Percentiles rank a stretch among this genome's conserved stretches.
Conservation (phyloP, 257 asterid species). For the Nyctanthes arbortristis region DNA sequence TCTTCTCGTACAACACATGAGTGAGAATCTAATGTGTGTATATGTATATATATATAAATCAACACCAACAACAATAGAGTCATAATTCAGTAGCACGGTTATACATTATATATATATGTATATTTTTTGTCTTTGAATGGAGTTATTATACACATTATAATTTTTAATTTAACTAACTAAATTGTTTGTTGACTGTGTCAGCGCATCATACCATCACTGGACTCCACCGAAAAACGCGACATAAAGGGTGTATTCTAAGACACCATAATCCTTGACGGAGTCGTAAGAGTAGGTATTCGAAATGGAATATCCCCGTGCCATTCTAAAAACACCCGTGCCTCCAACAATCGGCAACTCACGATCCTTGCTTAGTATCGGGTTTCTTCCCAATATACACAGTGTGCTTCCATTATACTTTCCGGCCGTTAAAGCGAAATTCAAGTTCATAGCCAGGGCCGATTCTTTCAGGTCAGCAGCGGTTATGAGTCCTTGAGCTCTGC, state of each 20-base stretch:
- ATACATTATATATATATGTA: no score
- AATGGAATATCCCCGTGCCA: slow-evolving; percentile 36
- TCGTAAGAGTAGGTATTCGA: slow-evolving; percentile 27
- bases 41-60: no score
- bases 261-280: slow-evolving; percentile 12
- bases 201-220: no score
- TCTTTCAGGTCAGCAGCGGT: slow-evolving; percentile 23
- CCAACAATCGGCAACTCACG: slow-evolving; percentile 45
- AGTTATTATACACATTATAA: no score
- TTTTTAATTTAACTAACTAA: no score
- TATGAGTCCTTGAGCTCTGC: slow-evolving; percentile 35
- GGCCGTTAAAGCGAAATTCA: slow-evolving; percentile 33
- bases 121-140: no score
- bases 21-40: no score
- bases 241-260: slow-evolving; percentile 28
- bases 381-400: slow-evolving; percentile 35
- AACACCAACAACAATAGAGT: no score
- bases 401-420: slow-evolving; percentile 42
- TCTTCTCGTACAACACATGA: no score
- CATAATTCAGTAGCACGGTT: no score
- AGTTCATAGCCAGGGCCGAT: slow-evolving; percentile 23
- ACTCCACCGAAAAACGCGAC: background rate
- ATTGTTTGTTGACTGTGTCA: no score
- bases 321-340: slow-evolving; percentile 41
- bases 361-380: background rate